Evolutionary conservation across 2,329 filamentous ascomycete species (phyloP), one percentile per base, ranked within the genome.

Genomic region (Didymella pomorum): DNA sequence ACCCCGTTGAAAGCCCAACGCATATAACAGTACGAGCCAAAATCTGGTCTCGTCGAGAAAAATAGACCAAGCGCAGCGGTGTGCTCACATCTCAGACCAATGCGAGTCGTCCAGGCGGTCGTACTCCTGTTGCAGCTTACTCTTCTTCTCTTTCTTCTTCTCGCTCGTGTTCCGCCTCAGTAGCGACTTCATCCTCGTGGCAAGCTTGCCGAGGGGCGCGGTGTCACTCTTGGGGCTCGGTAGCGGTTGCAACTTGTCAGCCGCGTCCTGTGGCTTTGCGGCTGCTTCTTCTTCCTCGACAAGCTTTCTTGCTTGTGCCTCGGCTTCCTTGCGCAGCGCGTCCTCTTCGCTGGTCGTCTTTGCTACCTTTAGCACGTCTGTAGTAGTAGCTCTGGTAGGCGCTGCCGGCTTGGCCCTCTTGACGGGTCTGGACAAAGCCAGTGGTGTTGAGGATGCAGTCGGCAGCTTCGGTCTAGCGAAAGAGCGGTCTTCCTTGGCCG

Each of bases 61-160:
- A 5, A 25, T 8, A 5, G 10, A 43, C 16, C 18, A 23, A 12
- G 25, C 39, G 11, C 14, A 16, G 6, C 3, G 14, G 16, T n/a
- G 31, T 33, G 18, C 31, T 48, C 23, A 76, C 68, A 77, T 73
- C 55, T 77, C 74, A 9, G 74, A 72, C 74, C 74, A 77, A 53
- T 77, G 74, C 4, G 70, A 60, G 21, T 71, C 68, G 43, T 76
- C 74, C 42, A 74, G 62, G 14, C 68, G 67, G 29, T 72, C 71
- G 3, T 75, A 58, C 21, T 75, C 71, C 16, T 68, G 60, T 10
- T 68, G 42, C 1, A 41, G 31, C 42, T 63, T 65, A 43, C 59
- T 54, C 50, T 64, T 67, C 54, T 70, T 73, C 49, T 71, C 63
- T 28, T 68, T 69, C 58, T 71, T 69, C 51, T 71, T 67, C 23